These are phyloP conservation scores for Alectoria sarmentosa DNA, from an alignment of 495 filamentous ascomycete species.

Conservation along the genomic window DNA sequence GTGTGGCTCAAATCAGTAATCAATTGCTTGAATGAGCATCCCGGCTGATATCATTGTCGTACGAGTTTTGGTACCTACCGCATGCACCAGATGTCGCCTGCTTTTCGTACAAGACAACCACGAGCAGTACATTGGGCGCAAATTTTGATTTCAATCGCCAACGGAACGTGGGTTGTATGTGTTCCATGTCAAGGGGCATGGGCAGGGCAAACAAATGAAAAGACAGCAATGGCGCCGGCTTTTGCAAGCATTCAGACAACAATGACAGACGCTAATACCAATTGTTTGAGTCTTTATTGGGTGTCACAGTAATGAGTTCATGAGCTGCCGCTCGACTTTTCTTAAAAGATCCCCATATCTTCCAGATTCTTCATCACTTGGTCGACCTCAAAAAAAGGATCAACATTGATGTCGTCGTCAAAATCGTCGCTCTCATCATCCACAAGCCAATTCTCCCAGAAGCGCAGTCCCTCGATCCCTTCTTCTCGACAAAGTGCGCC, in stretches of 20 bases:
- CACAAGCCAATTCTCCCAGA: constrained; percentile 66
- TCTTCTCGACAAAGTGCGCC: constrained; percentile 80
- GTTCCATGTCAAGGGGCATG: not conserved
- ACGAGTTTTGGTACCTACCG: too few relatives aligned
- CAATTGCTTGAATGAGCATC: too few relatives aligned
- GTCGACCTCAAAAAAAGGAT: constrained; percentile 15
- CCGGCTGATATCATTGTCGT: too few relatives aligned
- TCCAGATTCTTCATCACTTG: constrained; percentile 19
- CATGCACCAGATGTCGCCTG: not conserved
- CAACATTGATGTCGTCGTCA: constrained; percentile 16
- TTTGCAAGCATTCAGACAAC: not conserved
- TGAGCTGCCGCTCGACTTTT: not conserved
- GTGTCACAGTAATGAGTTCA: not conserved
- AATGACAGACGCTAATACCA: not conserved
- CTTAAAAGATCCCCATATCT: constrained; percentile 17
- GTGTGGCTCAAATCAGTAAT: too few relatives aligned
- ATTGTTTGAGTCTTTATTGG: not conserved
- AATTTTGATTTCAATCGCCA: not conserved
- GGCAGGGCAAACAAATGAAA: not conserved
- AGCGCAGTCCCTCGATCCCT: constrained; percentile 71
- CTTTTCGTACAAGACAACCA: not conserved
- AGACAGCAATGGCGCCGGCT: not conserved
- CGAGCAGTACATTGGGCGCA: not conserved
- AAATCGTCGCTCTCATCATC: constrained; percentile 14
- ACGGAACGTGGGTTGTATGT: not conserved